Evolutionary conservation across 768 basidiomycete species (phyloP), one percentile per base, ranked within the genome.

Genomic region (Ramaria sp.): DNA sequence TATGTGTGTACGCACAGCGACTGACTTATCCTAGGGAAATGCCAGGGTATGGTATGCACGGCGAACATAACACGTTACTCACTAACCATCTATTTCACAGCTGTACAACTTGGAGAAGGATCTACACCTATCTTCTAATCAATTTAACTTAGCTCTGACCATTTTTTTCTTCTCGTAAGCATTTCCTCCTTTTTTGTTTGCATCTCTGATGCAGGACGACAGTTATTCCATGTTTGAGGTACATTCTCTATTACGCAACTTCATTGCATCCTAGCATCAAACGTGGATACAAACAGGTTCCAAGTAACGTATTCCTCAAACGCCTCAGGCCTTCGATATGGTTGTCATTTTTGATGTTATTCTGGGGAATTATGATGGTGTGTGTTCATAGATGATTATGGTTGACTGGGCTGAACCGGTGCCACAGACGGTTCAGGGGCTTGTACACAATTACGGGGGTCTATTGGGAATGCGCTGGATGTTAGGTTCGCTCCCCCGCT

Each of bases 301-400:
- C 75, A 7, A 84, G 82, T 63, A 86, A 87, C 61, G 70, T 85
- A 22, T 68, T 82, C 15, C 70, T 86, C 43, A 78, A 78, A 58
- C 72, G 72, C 54, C 67, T 86, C 31, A 75, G 78, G 17, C 87
- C 88, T 5, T 84, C 84, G 10, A 70, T 84, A 62, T 89, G 84
- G 83, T 58, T 80, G 12, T 70, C 72, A 88, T 64, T 82, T 80
- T 72, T 89, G 53, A 89, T 91, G 87, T 60, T 86, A 2, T 62
- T 79, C 15, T 88, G 86, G 85, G 86, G 86, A 2, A 61, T 88
- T 30, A 81, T 82, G 73, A 88, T 88, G 86, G 85, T 85, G 54
- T 51, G 72, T n/a, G n/a, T n/a, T 48, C 33, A 9, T 15, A 24
- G 9, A 56, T 49, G 9, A 15, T 47, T 15, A 24, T 15, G n/a